These are phyloP conservation scores for Periconia macrospinosa DNA, from an alignment of 2,329 filamentous ascomycete genomes.

Conservation along the genomic window DNA sequence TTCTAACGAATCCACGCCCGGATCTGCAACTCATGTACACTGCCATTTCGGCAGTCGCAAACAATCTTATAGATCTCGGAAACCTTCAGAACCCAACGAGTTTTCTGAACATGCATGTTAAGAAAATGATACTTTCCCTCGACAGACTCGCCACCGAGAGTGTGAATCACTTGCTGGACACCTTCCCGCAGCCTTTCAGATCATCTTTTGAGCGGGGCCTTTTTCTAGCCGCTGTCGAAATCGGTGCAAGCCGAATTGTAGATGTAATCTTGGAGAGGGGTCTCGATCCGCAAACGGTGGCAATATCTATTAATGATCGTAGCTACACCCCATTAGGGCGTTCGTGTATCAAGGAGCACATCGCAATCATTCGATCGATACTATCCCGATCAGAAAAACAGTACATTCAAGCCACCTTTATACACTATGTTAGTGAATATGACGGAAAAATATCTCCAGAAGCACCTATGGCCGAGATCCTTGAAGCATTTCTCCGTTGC, in stretches of 20 bases:
- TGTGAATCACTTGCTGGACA: neutral
- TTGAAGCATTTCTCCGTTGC: neutral
- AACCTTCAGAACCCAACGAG: neutral
- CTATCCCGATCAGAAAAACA: neutral
- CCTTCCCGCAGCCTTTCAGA: neutral
- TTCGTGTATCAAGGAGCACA: neutral
- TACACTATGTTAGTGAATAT: neutral
- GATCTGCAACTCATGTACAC: constrained; percentile 1
- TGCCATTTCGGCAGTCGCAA: neutral
- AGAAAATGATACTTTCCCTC: neutral
- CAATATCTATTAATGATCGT: neutral
- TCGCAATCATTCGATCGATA: neutral
- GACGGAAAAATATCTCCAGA: neutral
- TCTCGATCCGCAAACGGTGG: neutral
- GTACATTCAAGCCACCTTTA: neutral
- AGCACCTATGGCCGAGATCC: neutral
- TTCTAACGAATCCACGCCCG: neutral
- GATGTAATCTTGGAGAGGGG: neutral
- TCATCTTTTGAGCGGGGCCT: neutral
- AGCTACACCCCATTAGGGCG: neutral
- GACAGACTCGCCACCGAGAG: neutral
- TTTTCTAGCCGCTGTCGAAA: neutral
- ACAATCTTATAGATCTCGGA: constrained; percentile 2
- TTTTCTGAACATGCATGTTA: neutral
- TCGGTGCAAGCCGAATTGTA: neutral